Base-by-base conservation (phyloP, 768 basidiomycete species). In the Suillus paluster region DNA sequence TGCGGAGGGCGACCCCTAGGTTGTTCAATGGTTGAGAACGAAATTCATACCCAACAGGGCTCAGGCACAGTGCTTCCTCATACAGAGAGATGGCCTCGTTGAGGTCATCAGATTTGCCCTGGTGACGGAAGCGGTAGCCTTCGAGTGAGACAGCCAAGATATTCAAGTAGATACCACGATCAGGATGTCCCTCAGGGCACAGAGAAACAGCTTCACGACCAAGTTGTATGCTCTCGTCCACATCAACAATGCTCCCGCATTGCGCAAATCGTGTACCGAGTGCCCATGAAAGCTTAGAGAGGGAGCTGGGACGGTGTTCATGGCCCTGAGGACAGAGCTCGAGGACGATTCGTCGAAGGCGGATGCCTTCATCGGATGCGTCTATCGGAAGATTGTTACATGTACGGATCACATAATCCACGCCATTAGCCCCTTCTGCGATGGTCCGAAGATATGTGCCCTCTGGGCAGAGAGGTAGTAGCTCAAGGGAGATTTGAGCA, bases 11-110 rank as follows among this genome's bases (percentile, higher is more conserved):
- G 14, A 2, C 0, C 4, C 25, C 66, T 14, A 70, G 62, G 41
- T 54, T 65, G 60, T 25, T 23, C 39, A 70, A 57, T 12, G 50
- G 49, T 5, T 12, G 14, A 21, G 53, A 33, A 33, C 56, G 71
- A 33, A 0, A 2, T 25, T 23, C 14, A 14, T 48, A 14, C 23
- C 46, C 46, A 15, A 48, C 23, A 15, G 46, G 46, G 14, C 46
- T 0, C 7, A 17, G 7, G 23, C 23, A 14, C 23, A 48, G 14
- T 7, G 3, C 46, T 25, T 25, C 46, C 15, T 48, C 23, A 7
- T 25, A 9, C 23, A 25, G 14, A 25, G 14, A 48, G 23, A 48
- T 48, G 46, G 46, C 23, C 14, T 48, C 46, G 2, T 25, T 6
- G 6, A 48, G 46, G 46, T 48, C 23, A 46, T 25, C 0, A 3